Evolutionary conservation across 179 eudicot genomes (phyloP).

Genomic region (Silene coronaria): DNA sequence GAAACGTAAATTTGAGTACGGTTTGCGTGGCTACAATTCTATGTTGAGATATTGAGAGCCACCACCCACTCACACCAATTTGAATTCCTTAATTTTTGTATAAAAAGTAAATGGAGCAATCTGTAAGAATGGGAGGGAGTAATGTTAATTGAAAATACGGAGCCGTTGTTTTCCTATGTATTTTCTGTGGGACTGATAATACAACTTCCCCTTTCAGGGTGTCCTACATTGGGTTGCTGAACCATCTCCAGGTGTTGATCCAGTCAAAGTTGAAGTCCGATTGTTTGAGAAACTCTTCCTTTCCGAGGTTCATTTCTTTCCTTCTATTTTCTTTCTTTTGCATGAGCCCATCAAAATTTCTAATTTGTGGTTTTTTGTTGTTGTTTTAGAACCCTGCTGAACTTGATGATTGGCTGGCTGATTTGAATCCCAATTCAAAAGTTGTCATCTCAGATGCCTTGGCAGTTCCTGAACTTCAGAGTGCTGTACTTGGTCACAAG

Average conservation of each 20-base stretch:
- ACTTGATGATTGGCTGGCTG: conserved; percentile 83
- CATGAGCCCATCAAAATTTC: not conserved
- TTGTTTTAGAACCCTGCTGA: conserved; percentile 71
- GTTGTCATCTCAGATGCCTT: conserved; percentile 58
- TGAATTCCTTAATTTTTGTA: too few species aligned
- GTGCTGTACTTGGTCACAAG: conserved; percentile 57
- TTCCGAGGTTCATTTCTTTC: conserved; percentile 61
- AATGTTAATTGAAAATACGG: not conserved
- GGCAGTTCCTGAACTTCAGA: conserved; percentile 57
- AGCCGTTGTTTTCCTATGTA: not conserved
- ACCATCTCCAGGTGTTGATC: conserved; percentile 69
- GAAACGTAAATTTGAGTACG: too few species aligned
- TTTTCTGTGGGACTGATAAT: not conserved
- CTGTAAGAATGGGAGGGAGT: not conserved
- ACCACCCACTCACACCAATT: too few species aligned
- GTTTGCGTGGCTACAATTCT: too few species aligned
- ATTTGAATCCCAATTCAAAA: conserved; percentile 74
- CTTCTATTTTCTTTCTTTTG: not conserved
- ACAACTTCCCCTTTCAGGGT: conserved; percentile 39
- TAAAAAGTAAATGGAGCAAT: too few species aligned
- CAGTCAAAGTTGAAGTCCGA: conserved; percentile 85
- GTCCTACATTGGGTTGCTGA: conserved; percentile 95
- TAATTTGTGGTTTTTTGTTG: conserved; percentile 3
- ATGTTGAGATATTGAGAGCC: too few species aligned
- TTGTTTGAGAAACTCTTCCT: conserved; percentile 73